Conservation (phyloP, 768 basidiomycete genomes). For the Calvatia gigantea region DNA sequence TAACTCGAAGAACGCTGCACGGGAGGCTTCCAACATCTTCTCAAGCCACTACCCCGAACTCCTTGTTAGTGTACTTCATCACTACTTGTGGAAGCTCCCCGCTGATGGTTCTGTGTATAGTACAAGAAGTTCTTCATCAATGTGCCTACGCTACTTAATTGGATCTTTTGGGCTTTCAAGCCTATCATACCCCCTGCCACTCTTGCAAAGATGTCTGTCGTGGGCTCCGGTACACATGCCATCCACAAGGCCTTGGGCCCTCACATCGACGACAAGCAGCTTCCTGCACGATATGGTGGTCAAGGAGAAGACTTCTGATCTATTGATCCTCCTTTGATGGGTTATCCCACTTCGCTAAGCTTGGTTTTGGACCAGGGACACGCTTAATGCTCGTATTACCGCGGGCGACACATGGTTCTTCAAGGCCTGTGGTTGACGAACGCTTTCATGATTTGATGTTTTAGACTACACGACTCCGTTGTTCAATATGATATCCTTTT, state of each 20-base stretch:
- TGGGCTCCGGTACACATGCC: slow-evolving; percentile 57
- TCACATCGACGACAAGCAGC: slow-evolving; percentile 49
- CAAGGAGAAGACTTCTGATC: slow-evolving; percentile 48
- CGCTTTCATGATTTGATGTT: too few species aligned
- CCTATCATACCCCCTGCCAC: slow-evolving; percentile 68
- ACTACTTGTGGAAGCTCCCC: background rate
- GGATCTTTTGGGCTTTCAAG: slow-evolving; percentile 86
- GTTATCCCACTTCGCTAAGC: background rate
- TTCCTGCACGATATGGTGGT: slow-evolving; percentile 75
- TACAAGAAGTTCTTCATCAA: slow-evolving; percentile 80
- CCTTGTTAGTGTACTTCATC: slow-evolving; percentile 40
- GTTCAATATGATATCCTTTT: too few species aligned
- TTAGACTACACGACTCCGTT: too few species aligned
- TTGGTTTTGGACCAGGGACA: background rate
- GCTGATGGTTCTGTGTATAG: slow-evolving; percentile 28
- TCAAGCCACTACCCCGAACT: slow-evolving; percentile 77
- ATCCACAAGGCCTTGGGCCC: slow-evolving; percentile 61
- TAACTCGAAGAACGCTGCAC: slow-evolving; percentile 74
- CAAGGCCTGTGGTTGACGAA: too few species aligned
- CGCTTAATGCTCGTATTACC: background rate
- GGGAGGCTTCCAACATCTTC: slow-evolving; percentile 73
- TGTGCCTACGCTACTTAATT: slow-evolving; percentile 70
- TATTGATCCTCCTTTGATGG: background rate
- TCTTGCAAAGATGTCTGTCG: slow-evolving; percentile 78
- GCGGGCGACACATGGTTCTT: too few species aligned